phyloP scores from a whole-genome alignment of 768 basidiomycete genomes.

The Suillus paluster region DNA sequence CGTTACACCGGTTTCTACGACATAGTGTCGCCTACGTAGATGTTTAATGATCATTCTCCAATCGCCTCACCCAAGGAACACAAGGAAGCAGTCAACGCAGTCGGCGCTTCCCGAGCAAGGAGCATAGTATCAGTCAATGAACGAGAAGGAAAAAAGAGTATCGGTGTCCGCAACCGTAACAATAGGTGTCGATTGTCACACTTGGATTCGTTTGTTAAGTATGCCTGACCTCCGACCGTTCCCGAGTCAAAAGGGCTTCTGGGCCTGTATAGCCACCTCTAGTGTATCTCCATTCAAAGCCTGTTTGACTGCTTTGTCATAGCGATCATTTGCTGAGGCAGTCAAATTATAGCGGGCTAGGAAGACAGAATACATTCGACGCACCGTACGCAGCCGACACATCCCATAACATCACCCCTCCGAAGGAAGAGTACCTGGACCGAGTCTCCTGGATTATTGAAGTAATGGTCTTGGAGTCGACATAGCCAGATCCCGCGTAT shows the following conservation, averaged over 20 bases:
- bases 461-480: conserved; percentile 33
- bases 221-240: no score
- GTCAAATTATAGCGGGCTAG: background rate
- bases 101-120: no score
- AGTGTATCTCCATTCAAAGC: conserved; percentile 45
- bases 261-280: no score
- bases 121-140: no score
- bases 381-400: conserved; percentile 46
- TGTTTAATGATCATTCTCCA: no score
- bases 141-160: no score
- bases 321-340: conserved; percentile 56
- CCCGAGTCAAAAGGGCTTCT: no score
- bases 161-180: no score
- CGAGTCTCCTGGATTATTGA: conserved; percentile 39
- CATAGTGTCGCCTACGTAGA: no score
- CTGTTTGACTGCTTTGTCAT: conserved; percentile 64
- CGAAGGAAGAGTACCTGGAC: conserved; percentile 46
- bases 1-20: no score
- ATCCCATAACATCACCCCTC: conserved; percentile 52
- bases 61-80: no score
- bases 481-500: conserved; percentile 47
- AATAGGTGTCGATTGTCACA: background rate
- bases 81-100: no score
- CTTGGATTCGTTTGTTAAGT: background rate
- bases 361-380: background rate